Base-by-base conservation (phyloP, 768 basidiomycete genomes). In the Termitomyces sp. region DNA sequence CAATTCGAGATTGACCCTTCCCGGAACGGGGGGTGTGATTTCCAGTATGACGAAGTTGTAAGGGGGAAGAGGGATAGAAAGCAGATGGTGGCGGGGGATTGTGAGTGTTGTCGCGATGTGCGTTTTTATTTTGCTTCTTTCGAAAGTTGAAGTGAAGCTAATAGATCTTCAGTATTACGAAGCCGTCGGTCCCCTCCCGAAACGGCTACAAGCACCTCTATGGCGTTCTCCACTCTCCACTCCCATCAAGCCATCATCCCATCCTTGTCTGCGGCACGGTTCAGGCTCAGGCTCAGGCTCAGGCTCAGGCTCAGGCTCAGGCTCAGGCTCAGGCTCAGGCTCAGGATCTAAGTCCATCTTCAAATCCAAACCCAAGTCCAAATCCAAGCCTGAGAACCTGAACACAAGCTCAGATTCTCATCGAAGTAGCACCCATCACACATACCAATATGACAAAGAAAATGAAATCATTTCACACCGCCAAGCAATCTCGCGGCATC, bases 71-170 rank as follows among this genome's bases (percentile, higher is more conserved):
- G 80, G 17, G 80, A 82, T 34, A 76, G 94, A 32, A 77, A 76
- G 61, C 72, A 74, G 51, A 78, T 96, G 77, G 77, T 88, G 49
- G 94, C 80, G 3, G 83, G 78, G 2, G 90, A 92, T 59, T 96
- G 92, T 67, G 89, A 90, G 60, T 87, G 85, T 57, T 96, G 94
- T 67, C 81, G 76, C 40, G 86, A 85, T 48, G 93, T 91, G 64
- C 56, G 81, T 64, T 16, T 3, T 5, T 40, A 17, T 41, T 21
- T 44, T 32, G 16, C 17, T 28, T 34, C 21, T 47, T 35, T 8
- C 35, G 12, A 40, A 34, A 14, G 41, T 37, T 11, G 48, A 12
- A 21, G 11, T 6, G 19, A 23, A 37, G 23, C 25, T 54, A 17
- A 34, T 40, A 7, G 8, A 6, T n/a, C 0, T 57, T 25, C 59